Conservation (phyloP, 768 basidiomycete species). For the Clavulina sp. region DNA sequence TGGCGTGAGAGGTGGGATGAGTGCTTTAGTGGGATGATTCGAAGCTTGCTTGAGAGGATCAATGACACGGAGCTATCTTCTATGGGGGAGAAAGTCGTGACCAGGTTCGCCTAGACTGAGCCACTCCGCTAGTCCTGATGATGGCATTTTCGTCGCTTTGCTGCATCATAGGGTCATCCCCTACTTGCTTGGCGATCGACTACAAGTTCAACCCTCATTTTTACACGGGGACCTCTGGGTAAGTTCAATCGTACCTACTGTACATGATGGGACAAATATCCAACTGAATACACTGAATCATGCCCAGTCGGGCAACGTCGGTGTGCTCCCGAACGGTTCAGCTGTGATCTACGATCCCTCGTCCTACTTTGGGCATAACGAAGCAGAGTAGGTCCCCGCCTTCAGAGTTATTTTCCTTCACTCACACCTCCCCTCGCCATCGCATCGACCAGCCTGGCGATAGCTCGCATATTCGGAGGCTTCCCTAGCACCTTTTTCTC, state of each 20-base stretch:
- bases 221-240: slow-evolving; percentile 75
- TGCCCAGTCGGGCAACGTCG: too few relatives aligned
- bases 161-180: slow-evolving; percentile 44
- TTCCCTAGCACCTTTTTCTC: slow-evolving; percentile 45
- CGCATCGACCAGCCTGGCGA: slow-evolving; percentile 37
- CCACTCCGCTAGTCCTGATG: background rate
- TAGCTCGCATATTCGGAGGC: slow-evolving; percentile 67
- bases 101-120: slow-evolving; percentile 22
- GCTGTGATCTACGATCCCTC: slow-evolving; percentile 67
- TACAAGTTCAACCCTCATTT: slow-evolving; percentile 46
- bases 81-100: slow-evolving; percentile 34
- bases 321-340: slow-evolving; percentile 37
- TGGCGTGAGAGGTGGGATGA: slow-evolving; percentile 57
- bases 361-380: slow-evolving; percentile 59
- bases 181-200: slow-evolving; percentile 33
- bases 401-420: slow-evolving; percentile 2
- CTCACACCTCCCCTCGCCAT: background rate
- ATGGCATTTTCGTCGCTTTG: background rate
- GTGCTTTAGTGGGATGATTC: slow-evolving; percentile 46
- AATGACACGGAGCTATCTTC: slow-evolving; percentile 28
- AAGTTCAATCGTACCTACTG: too few relatives aligned
- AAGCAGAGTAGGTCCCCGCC: slow-evolving; percentile 59
- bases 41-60: slow-evolving; percentile 35
- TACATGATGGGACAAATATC: too few relatives aligned
- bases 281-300: too few relatives aligned